Conservation (phyloP, 805 yeast species). For the Isabelozyma rhagii region DNA sequence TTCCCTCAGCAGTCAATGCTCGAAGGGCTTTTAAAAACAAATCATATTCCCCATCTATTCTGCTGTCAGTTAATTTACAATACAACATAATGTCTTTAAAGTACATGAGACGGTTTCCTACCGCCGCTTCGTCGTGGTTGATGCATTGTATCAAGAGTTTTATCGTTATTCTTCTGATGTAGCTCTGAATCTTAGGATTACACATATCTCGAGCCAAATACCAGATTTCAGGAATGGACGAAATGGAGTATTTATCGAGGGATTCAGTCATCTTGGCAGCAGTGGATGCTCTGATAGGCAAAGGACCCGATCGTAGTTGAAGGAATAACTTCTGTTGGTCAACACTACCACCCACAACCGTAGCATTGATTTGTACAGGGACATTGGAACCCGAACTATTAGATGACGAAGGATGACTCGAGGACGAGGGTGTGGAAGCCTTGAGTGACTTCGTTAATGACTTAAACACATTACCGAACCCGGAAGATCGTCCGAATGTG, state of each 20-base stretch:
- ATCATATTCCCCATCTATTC: slow-evolving; percentile 49
- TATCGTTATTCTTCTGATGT: slow-evolving; percentile 45
- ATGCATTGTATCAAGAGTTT: slow-evolving; percentile 56
- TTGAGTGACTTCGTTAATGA: slow-evolving; percentile 37
- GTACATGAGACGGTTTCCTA: slow-evolving; percentile 50
- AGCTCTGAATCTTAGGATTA: slow-evolving; percentile 30
- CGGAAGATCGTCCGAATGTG: slow-evolving; percentile 24
- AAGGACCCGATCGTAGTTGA: slow-evolving; percentile 35
- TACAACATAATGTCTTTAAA: slow-evolving; percentile 54
- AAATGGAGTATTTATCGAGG: slow-evolving; percentile 49
- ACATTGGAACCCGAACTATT: slow-evolving; percentile 10
- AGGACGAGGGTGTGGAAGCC: slow-evolving; percentile 9
- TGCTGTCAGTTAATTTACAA: slow-evolving; percentile 30
- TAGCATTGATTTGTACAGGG: slow-evolving; percentile 38
- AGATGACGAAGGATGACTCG: slow-evolving; percentile 2
- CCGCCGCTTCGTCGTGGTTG: slow-evolving; percentile 47
- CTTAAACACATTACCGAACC: slow-evolving; percentile 39
- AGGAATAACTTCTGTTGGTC: slow-evolving; percentile 36
- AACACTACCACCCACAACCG: slow-evolving; percentile 43
- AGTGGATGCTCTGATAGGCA: slow-evolving; percentile 43
- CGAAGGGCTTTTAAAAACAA: slow-evolving; percentile 46
- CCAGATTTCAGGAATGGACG: slow-evolving; percentile 75
- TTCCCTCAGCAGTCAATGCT: slow-evolving; percentile 50
- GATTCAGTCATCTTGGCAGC: slow-evolving; percentile 49
- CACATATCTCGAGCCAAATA: slow-evolving; percentile 58